Base-by-base conservation (phyloP, 176 grass and related monocot species). In the Pontederia paniculata region DNA sequence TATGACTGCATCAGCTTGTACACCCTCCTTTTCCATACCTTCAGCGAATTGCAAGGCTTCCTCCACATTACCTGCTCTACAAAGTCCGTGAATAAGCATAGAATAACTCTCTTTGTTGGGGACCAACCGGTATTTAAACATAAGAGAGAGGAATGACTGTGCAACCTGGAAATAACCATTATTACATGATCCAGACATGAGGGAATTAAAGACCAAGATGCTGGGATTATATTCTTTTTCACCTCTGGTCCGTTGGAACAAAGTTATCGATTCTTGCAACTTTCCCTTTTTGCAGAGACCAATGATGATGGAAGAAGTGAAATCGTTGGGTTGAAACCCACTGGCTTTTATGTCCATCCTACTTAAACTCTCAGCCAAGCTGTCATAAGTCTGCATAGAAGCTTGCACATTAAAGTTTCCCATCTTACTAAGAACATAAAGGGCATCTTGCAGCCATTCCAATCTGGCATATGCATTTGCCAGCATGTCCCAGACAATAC, bases 241-340 rank as follows among this genome's bases (percentile, higher is more conserved):
- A 67, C 71, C 69, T 69, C 87, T 84, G 17, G 21, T 75, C 19
- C 77, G 72, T 63, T 82, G 70, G 64, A 98, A 80, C 55, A 98
- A 80, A 55, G 83, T 77, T 60, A 98, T 73, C 25, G 86, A 80
- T 45, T 91, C 80, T 55, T 78, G 68, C 50, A 83, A 25, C 69
- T 74, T 98, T 65, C 71, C 66, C 77, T 82, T 74, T 75, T 84
- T 98, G 73, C 83, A 98, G 50, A 91, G 93, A 25, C 83, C 81
- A 21, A 98, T 75, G 55, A 91, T 20, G 76, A 98, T 77, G 47
- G 58, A 52, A 55, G 77, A 75, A 8, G 86, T 89, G 52, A 88
- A 70, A 66, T 76, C 75, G 6, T 77, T 84, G 44, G 68, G 83
- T 50, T 67, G 43, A 43, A 91, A 23, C 50, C 83, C 83, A 55